Base-by-base conservation (phyloP, 768 basidiomycete genomes). In the Boletus sp. region DNA sequence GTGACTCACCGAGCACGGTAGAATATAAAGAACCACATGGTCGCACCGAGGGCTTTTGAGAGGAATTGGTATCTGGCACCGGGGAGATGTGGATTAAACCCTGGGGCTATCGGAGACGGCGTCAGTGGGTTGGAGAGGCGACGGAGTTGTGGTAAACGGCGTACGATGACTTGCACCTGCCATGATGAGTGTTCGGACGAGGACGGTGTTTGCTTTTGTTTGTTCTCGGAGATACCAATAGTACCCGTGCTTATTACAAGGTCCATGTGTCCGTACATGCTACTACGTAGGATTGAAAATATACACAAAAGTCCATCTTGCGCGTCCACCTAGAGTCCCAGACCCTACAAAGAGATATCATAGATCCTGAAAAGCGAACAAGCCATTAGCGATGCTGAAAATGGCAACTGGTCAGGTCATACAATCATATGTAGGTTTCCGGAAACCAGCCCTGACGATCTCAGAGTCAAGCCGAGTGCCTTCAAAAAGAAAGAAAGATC, bases 11-110 rank as follows among this genome's bases (percentile, higher is more conserved):
- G 80, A 61, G 90, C 89, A 55, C 94, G 86, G 76, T 95, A 97
- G 79, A 97, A 96, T 71, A 97, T 94, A 79, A 94, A 97, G 84
- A 96, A 96, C 94, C 94, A 97, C 94, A 97, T 96, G 28, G 86
- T 83, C 35, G 94, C 94, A 48, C 94, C 94, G 45, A 97, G 78
- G 58, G 84, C 85, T 74, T 94, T 94, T 29, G 89, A 83, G 32
- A 95, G 79, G 71, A 92, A 84, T 57, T 81, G 83, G 73, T 94
- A 85, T 66, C 79, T 83, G 66, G 84, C 79, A 12, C 88, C 84
- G 9, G 93, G 91, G 30, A 94, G 79, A 70, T 94, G 94, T 39
- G 94, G 94, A 72, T 93, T 81, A 67, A 96, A 96, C 62, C 93
- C 94, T 75, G 86, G 74, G 64, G 79, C 86, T 86, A 39, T 60